phyloP scores from a whole-genome alignment of 169 alveolate species.

The Toxoplasma gondii region DNA sequence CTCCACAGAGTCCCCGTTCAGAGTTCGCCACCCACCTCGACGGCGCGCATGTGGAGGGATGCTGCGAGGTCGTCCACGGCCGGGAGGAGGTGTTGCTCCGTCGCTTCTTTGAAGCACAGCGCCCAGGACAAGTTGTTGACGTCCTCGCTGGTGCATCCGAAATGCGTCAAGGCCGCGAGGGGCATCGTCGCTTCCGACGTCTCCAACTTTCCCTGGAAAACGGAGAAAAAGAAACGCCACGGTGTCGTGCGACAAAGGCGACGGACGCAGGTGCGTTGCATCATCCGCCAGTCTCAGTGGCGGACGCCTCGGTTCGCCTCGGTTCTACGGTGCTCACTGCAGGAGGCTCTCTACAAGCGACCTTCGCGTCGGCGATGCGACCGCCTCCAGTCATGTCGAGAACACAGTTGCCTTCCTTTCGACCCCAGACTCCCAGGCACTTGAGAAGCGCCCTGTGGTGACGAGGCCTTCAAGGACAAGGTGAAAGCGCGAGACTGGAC shows the following conservation, averaged over 20 bases:
- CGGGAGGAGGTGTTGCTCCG: constrained; percentile 4
- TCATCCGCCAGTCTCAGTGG: neutral
- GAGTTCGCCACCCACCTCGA: neutral
- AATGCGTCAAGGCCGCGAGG: constrained; percentile 59
- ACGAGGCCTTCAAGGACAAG: too few species aligned
- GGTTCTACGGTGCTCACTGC: too few species aligned
- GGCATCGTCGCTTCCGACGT: constrained; percentile 36
- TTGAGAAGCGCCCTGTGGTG: too few species aligned
- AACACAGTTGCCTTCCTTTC: too few species aligned
- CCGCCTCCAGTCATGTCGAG: too few species aligned
- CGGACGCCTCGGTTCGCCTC: neutral
- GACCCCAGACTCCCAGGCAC: too few species aligned
- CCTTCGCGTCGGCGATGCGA: too few species aligned
- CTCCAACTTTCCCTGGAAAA: neutral
- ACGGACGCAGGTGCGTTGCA: neutral
- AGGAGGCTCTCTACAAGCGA: too few species aligned
- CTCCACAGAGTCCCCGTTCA: too few species aligned
- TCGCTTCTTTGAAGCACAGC: constrained; percentile 76
- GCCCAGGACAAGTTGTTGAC: constrained; percentile 93
- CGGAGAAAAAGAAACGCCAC: neutral
- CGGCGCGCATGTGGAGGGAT: neutral
- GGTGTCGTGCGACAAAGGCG: neutral
- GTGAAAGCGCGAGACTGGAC: too few species aligned
- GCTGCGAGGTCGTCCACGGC: neutral
- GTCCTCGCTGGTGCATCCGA: constrained; percentile 92